These are phyloP conservation scores for Vitis amurensis DNA, from an alignment of 164 flowering plant species.

Conservation along the genomic window DNA sequence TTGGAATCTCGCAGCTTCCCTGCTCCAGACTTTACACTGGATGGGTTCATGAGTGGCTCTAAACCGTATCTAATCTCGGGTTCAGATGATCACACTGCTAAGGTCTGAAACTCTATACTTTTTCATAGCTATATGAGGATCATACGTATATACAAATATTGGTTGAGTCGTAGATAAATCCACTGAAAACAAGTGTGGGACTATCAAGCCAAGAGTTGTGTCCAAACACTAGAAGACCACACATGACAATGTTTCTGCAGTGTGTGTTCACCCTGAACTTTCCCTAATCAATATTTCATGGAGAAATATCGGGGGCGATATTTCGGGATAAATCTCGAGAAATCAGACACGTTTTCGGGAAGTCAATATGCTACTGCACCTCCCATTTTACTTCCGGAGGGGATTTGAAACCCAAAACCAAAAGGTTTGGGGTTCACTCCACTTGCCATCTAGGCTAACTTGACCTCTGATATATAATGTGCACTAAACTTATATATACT, in stretches of 20 bases:
- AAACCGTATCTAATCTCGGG: slow-evolving; percentile 42
- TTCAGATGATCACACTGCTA: slow-evolving; percentile 50
- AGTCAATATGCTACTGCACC: too few relatives aligned
- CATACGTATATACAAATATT: neutral
- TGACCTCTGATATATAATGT: too few relatives aligned
- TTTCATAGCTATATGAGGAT: too few relatives aligned
- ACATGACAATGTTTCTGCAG: slow-evolving; percentile 45
- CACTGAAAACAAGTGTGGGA: slow-evolving; percentile 37
- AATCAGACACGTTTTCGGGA: too few relatives aligned
- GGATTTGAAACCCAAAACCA: too few relatives aligned
- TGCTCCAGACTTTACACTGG: slow-evolving; percentile 40
- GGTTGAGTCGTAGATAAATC: neutral
- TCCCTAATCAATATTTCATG: too few relatives aligned
- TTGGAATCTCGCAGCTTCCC: slow-evolving; percentile 41
- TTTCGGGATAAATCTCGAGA: too few relatives aligned
- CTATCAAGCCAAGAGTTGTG: slow-evolving; percentile 34
- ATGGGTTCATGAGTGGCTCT: slow-evolving; percentile 45
- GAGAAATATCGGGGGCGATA: too few relatives aligned
- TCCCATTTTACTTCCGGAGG: too few relatives aligned
- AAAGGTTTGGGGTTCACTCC: too few relatives aligned
- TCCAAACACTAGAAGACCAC: slow-evolving; percentile 44
- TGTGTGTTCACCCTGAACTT: slow-evolving; percentile 42
- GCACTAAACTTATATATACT: too few relatives aligned
- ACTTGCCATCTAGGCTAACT: too few relatives aligned
- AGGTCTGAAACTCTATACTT: slow-evolving; percentile 18